phyloP scores from a whole-genome alignment of 2,329 filamentous ascomycete species.

The Colletotrichum falcatum region DNA sequence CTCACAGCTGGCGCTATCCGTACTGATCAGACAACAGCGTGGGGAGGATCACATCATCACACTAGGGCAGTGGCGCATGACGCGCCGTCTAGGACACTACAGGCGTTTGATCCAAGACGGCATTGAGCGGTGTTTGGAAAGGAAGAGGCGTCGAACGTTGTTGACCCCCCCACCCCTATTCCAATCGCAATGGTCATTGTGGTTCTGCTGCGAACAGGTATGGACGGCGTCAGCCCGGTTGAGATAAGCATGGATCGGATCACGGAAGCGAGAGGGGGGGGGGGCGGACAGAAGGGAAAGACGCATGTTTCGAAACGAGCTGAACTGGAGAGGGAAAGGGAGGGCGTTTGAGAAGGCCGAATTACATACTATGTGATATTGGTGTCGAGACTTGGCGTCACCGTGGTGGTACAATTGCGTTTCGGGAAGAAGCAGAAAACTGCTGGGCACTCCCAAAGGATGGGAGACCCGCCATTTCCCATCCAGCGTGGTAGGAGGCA shows the following conservation, averaged over 20 bases:
- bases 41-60: not conserved
- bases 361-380: not conserved
- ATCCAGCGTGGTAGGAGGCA: not conserved
- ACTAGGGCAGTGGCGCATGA: not conserved
- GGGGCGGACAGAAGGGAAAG: slow-evolving; percentile 9
- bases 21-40: not conserved
- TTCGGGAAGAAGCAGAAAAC: not conserved
- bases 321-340: not conserved
- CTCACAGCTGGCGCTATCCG: not conserved
- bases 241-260: slow-evolving; percentile 3
- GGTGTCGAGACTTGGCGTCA: not conserved
- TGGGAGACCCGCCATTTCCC: not conserved
- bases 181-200: not conserved
- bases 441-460: too few relatives aligned
- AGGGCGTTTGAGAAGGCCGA: not conserved
- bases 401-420: not conserved
- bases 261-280: not conserved
- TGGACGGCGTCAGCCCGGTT: too few relatives aligned
- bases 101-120: not conserved
- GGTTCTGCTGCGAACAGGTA: too few relatives aligned
- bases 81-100: too few relatives aligned
- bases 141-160: not conserved
- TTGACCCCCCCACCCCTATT: not conserved
- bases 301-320: slow-evolving; percentile 33
- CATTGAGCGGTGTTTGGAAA: not conserved